A percentile compares a stretch with the other conserved stretches of the same genome.
Evolutionary conservation across 805 yeast genomes (phyloP).

Genomic region (Lachancea waltii): DNA sequence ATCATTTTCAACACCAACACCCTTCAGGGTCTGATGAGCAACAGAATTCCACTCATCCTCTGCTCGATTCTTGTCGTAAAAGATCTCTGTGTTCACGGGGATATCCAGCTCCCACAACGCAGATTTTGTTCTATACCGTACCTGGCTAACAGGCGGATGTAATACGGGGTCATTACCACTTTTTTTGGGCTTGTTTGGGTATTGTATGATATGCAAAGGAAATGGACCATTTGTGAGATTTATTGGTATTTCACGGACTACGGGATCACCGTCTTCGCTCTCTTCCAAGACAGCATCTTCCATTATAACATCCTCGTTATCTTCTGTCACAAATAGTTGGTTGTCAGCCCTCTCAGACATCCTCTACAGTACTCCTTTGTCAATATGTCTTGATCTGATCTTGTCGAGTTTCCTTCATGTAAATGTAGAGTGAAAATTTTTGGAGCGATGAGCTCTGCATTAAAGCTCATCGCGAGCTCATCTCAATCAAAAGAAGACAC

Average conservation of each 20-base stretch:
- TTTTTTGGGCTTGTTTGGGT: slow-evolving; percentile 37
- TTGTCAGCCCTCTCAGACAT: slow-evolving; percentile 5
- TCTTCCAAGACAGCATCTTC: slow-evolving; percentile 10
- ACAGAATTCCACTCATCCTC: slow-evolving; percentile 56
- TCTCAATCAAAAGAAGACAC: neutral
- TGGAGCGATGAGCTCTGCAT: slow-evolving; percentile 21
- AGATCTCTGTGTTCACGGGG: slow-evolving; percentile 62
- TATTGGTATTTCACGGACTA: slow-evolving; percentile 56
- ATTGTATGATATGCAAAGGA: slow-evolving; percentile 46
- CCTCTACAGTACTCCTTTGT: no score
- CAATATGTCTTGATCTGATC: no score
- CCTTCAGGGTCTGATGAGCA: slow-evolving; percentile 56
- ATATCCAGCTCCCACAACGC: slow-evolving; percentile 67
- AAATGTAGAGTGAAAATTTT: slow-evolving; percentile 18
- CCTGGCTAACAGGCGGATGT: slow-evolving; percentile 36
- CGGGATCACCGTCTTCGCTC: slow-evolving; percentile 48
- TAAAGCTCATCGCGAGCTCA: slow-evolving; percentile 2
- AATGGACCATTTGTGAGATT: slow-evolving; percentile 34
- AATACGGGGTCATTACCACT: slow-evolving; percentile 23
- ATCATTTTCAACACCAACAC: slow-evolving; percentile 52
- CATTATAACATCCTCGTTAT: slow-evolving; percentile 29
- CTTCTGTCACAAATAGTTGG: slow-evolving; percentile 34
- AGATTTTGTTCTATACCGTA: slow-evolving; percentile 55
- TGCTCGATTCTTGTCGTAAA: slow-evolving; percentile 59
- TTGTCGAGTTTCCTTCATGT: slow-evolving; percentile 2